These are phyloP conservation scores for Erigeron canadensis DNA, from an alignment of 129 eudicot species.

Conservation along the genomic window DNA sequence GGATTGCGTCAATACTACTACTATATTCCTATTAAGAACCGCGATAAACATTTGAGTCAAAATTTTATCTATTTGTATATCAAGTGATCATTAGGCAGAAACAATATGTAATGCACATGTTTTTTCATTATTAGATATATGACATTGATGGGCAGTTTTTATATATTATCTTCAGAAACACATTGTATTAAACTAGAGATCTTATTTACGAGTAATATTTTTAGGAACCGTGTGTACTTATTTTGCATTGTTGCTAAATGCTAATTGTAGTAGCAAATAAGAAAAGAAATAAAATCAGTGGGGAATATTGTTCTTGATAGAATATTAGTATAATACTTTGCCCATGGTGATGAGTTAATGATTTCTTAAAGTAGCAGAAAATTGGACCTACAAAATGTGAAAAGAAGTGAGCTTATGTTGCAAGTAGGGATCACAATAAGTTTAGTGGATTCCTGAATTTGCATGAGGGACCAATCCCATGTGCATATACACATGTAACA, in stretches of 20 bases:
- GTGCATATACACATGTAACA: conserved; percentile 23
- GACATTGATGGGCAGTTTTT: not conserved
- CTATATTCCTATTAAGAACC: not conserved
- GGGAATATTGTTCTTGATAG: conserved; percentile 19
- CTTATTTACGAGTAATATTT: too few species aligned
- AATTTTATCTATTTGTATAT: conserved; percentile 9
- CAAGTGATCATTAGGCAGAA: not conserved
- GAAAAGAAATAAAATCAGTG: conserved; percentile 14
- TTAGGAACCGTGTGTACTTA: conserved; percentile 16
- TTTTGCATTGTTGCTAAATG: conserved; percentile 20
- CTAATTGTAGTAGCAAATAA: not conserved
- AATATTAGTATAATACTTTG: conserved; percentile 29
- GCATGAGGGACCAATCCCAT: conserved; percentile 33
- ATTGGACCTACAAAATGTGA: conserved; percentile 24
- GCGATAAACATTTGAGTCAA: not conserved
- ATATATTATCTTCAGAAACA: not conserved
- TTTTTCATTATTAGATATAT: not conserved
- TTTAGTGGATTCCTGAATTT: conserved; percentile 29
- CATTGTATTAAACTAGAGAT: too few species aligned
- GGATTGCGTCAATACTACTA: conserved; percentile 6
- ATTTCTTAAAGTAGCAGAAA: conserved; percentile 17
- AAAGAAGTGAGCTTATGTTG: conserved; percentile 9
- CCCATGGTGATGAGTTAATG: conserved; percentile 24
- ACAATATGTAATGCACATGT: too few species aligned
- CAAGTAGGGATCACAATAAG: conserved; percentile 19